Percentiles rank a stretch among this genome's conserved stretches.
Conservation (phyloP, 75 land plant genomes). For the Cupressus sempervirens region DNA sequence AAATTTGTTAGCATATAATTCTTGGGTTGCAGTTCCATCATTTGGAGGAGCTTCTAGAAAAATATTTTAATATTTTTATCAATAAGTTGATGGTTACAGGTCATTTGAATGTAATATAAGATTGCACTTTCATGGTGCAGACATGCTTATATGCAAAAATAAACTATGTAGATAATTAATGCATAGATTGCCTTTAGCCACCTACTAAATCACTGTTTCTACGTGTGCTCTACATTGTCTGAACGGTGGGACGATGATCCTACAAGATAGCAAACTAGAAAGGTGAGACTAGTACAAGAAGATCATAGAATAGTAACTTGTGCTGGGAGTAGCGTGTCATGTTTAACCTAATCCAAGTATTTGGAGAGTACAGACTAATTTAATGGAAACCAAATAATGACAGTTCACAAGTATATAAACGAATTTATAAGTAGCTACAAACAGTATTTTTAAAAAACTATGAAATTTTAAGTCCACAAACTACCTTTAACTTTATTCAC, state of each 20-base stretch:
- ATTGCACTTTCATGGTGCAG: neutral
- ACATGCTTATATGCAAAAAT: neutral
- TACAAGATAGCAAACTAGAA: neutral
- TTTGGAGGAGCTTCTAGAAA: neutral
- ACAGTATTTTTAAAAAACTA: no score
- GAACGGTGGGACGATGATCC: neutral
- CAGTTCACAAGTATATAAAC: no score
- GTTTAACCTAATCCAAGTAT: no score
- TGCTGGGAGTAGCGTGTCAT: no score
- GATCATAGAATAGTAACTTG: no score
- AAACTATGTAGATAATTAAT: neutral
- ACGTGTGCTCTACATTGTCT: neutral
- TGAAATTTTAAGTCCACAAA: no score
- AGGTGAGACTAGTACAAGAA: no score
- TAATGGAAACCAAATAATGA: no score
- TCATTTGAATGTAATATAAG: neutral
- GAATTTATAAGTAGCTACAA: no score
- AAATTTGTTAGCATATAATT: slow-evolving; percentile 1
- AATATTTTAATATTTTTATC: neutral
- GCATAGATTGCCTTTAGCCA: neutral
- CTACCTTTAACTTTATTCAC: no score
- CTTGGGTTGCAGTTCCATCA: neutral
- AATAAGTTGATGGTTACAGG: neutral
- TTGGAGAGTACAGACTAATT: no score
- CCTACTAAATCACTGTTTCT: neutral